Evolutionary conservation across 169 alveolate species (phyloP).

Genomic region (Sarcocystis neurona): DNA sequence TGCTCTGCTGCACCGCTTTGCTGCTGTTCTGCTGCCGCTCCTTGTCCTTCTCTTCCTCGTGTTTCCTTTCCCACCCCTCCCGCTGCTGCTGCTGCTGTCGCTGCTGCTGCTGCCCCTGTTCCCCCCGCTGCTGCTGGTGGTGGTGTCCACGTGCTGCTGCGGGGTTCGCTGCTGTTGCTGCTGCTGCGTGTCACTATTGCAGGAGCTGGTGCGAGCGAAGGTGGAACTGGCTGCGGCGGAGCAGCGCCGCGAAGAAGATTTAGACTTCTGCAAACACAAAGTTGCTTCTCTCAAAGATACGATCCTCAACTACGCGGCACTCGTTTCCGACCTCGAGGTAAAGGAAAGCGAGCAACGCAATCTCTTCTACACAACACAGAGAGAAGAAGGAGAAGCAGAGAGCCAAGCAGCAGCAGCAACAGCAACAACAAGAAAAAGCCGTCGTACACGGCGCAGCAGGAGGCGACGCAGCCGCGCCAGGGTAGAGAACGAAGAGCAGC

Average conservation of each 20-base stretch:
- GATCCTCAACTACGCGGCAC: conserved; percentile 58
- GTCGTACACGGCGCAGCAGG: background rate
- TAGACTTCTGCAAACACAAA: conserved; percentile 56
- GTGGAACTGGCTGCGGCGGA: conserved; percentile 61
- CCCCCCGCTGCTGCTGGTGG: no score
- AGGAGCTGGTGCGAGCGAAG: conserved; percentile 59
- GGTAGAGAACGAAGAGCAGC: background rate
- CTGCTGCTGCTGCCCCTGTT: no score
- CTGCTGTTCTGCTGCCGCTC: no score
- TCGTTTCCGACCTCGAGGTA: conserved; percentile 56
- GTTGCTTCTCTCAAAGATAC: conserved; percentile 54
- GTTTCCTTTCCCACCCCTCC: background rate
- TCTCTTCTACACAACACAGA: background rate
- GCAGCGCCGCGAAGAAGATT: conserved; percentile 59
- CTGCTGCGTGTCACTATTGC: background rate
- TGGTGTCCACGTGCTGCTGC: background rate
- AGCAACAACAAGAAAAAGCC: background rate
- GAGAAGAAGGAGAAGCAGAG: background rate
- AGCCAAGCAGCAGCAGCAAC: no score
- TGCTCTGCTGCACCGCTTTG: no score
- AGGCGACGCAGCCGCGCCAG: background rate
- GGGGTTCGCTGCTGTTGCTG: background rate
- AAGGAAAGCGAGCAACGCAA: background rate
- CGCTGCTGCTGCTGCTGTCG: no score
- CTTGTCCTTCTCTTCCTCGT: background rate